Base-by-base conservation (phyloP, 2,329 filamentous ascomycete species). In the Coniochaeta sp. region DNA sequence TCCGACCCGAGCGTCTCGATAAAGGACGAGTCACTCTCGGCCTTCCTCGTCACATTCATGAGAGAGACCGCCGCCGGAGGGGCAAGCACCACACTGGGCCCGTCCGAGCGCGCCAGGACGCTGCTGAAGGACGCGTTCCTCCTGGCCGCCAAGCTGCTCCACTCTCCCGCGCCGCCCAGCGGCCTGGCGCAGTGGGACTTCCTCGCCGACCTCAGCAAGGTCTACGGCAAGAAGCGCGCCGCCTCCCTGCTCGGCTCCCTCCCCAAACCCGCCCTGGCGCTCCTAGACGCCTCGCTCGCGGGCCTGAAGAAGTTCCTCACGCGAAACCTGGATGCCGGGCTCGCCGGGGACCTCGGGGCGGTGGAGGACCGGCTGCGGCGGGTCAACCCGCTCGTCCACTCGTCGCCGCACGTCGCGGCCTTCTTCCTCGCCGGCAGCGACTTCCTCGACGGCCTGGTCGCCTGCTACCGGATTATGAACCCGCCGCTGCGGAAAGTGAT, bases 371-470 rank as follows among this genome's bases (percentile, higher is more conserved):
- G 77, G 0, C 75, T 92, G 34, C 78, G 79, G 55, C 76, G 76
- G 10, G 69, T 91, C n/a, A 89, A 86, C 61, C 79, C 85, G 57
- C 74, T 93, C 4, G 74, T 91, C 5, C 80, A 85, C 65, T 78
- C 77, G 7, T 90, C 87, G 5, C 77, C 84, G 0, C 76, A 80
- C 22, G 76, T 79, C 0, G 82, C 82, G 22, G 74, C 77, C 1
- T 78, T 90, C 65, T 87, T 96, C 67, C 83, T 96, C 66, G 89
- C 89, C 0, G 93, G 93, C 1, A 92, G 89, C 57, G 93, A 97
- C 73, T 93, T 95, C 66, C 74, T 96, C 22, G 93, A 97, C 70
- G 85, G 89, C 0, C 79, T 96, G 14, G 78, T 85, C 40, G 76
- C 77, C 57, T 86, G 86, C 62, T 93, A 88, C 72, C 80, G 77